Conservation (phyloP, 768 basidiomycete genomes). For the Galerina marginata region DNA sequence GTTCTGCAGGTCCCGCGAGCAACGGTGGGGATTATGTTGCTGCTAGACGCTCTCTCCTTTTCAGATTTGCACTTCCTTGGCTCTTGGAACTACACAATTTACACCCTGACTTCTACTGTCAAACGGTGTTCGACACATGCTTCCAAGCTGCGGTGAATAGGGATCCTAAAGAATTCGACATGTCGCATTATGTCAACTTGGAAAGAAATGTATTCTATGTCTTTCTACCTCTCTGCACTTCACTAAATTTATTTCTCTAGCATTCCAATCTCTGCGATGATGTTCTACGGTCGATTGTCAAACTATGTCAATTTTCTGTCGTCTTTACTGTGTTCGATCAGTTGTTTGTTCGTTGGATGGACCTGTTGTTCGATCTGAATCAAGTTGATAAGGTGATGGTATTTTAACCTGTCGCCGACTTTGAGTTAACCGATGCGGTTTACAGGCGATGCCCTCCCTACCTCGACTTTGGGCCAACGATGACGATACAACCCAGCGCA, state of each 20-base stretch:
- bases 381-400: conserved; percentile 45
- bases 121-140: conserved; percentile 58
- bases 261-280: conserved; percentile 40
- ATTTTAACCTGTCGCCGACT: not conserved
- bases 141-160: conserved; percentile 44
- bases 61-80: conserved; percentile 70
- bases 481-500: conserved; percentile 45
- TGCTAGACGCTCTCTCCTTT: conserved; percentile 56
- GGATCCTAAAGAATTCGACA: not conserved
- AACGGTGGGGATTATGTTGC: conserved; percentile 78
- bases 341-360: conserved; percentile 65
- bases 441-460: conserved; percentile 58
- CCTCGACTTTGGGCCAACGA: conserved; percentile 63
- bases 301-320: conserved; percentile 56
- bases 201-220: conserved; percentile 6
- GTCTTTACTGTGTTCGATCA: conserved; percentile 63
- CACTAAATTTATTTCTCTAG: conserved; percentile 10
- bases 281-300: conserved; percentile 56
- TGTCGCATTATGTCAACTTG: not conserved
- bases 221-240: not conserved
- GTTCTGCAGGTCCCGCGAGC: conserved; percentile 45
- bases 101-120: conserved; percentile 57
- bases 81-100: conserved; percentile 70
- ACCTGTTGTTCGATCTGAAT: conserved; percentile 42
- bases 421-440: not conserved